Evolutionary conservation across 2,329 filamentous ascomycete genomes (phyloP), one percentile per base, ranked within the genome.

Genomic region (Aspergillus novoparasiticus): DNA sequence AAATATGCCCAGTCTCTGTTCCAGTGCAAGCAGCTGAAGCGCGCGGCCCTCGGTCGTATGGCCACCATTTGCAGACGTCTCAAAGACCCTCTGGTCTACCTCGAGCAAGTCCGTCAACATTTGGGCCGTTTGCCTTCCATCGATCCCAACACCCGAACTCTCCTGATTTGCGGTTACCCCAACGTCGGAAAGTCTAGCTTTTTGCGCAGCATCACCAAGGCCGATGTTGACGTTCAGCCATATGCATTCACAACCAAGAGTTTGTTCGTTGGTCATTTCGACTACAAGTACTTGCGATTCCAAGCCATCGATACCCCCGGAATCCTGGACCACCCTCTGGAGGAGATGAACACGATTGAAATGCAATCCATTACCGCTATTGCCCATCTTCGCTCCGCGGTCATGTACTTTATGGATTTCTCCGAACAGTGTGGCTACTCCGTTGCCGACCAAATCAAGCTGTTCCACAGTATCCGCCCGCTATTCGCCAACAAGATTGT

Each of bases 331-430:
- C 95, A 99, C 78, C 94, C 94, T 41, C 87, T 99, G 10, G 95
- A 98, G 81, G 95, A 98, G 83, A 99, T 98, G 95, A 97, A 97
- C 82, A 98, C 95, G 4, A 99, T 99, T 76, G 95, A 99, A 81
- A 98, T 98, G 93, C 95, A 98, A 84, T 91, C 91, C 66, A 97
- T 99, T 71, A 98, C 94, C 21, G 95, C 96, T 12, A 97, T 99
- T 82, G 95, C 95, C 58, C 96, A 99, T 83, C 85, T 99, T 76
- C 88, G 94, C 72, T 96, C 94, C 48, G 94, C 94, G 61, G 96
- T 99, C 68, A 84, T 98, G 64, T 98, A 98, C 81, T 98, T 98
- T 77, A 97, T 98, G 92, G 94, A 98, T 83, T 84, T 97, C 65
- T 96, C 92, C 26, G 94, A 97, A 83, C 93, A 97, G 83, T 97